Conservation (phyloP, 805 yeast species). For the Candida piceae region DNA sequence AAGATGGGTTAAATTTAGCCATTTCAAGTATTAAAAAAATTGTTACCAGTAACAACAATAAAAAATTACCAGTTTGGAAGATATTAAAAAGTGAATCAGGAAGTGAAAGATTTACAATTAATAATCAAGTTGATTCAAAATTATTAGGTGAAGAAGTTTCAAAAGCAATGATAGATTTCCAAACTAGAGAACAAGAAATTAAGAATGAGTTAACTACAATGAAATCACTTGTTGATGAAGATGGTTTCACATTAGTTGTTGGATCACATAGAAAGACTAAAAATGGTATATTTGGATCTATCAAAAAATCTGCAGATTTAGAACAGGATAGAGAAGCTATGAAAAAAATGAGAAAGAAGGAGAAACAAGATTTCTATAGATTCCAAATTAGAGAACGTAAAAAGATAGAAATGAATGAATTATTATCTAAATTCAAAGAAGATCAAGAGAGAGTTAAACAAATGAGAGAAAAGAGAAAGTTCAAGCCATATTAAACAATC, state of each 20-base stretch:
- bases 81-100: constrained; percentile 28
- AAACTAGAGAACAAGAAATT: constrained; percentile 60
- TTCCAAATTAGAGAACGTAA: constrained; percentile 93
- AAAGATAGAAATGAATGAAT: constrained; percentile 86
- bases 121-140: constrained; percentile 43
- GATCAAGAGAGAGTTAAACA: constrained; percentile 82
- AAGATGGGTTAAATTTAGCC: constrained; percentile 60
- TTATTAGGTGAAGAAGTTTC: constrained; percentile 53
- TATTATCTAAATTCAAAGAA: constrained; percentile 75
- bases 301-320: constrained; percentile 25
- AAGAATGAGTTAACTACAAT: constrained; percentile 49
- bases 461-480: constrained; percentile 76
- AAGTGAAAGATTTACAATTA: constrained; percentile 37
- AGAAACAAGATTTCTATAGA: constrained; percentile 87
- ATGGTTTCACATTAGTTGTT: constrained; percentile 89
- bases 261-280: constrained; percentile 80
- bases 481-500: constrained; percentile 65
- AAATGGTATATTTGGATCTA: constrained; percentile 59
- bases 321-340: constrained; percentile 32
- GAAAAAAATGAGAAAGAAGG: constrained; percentile 60
- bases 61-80: constrained; percentile 37
- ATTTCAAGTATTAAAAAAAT: constrained; percentile 54
- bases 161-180: constrained; percentile 60
- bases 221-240: constrained; percentile 74
- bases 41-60: constrained; percentile 8